Evolutionary conservation across 2,329 filamentous ascomycete species (phyloP), one percentile per base, ranked within the genome.

Genomic region (Tolypocladium nubicola): DNA sequence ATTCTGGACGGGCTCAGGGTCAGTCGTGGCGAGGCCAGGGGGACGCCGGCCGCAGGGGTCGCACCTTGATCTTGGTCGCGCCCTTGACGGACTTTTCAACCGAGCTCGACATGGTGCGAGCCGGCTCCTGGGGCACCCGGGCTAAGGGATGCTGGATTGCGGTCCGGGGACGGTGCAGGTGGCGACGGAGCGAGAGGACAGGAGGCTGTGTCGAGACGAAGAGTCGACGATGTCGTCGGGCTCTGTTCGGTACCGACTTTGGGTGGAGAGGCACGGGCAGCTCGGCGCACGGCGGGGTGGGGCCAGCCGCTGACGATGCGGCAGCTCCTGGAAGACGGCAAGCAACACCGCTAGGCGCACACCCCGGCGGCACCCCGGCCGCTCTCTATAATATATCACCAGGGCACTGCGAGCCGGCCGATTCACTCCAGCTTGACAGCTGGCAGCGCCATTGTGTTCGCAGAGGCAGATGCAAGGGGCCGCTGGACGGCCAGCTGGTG

Each of bases 71-170:
- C 80, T 97, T 97, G 68, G 93, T 97, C 67, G 90, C 93, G 76
- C 93, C 94, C 80, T 97, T 97, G 70, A 99, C 94, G 65, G 92
- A 96, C 81, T 97, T 99, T 80, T 99, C 94, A 72, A 97, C 97
- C 59, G 89, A 93, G 78, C 86, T 89, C 64, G 88, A 84, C 89
- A 92, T 92, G 64, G 54, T 69, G 59, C 59, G 54, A 59, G 60
- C 59, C 65, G 57, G 49, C 37, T 33, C 30, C 49, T 26, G 56
- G 45, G 43, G 38, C 8, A 39, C n/a, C 52, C 21, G 13, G 26
- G 35, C 16, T 21, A 14, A 52, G 40, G 41, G 56, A 52, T 53
- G 50, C 41, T 47, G 33, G 52, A 30, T 30, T 55, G 45, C 50
- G 37, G 21, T 35, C 41, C 47, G 39, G 40, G 50, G 21, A 38